Evolutionary conservation across 2,329 filamentous ascomycete species (phyloP), one percentile per base, ranked within the genome.

Genomic region (Aureobasidium pullulans): DNA sequence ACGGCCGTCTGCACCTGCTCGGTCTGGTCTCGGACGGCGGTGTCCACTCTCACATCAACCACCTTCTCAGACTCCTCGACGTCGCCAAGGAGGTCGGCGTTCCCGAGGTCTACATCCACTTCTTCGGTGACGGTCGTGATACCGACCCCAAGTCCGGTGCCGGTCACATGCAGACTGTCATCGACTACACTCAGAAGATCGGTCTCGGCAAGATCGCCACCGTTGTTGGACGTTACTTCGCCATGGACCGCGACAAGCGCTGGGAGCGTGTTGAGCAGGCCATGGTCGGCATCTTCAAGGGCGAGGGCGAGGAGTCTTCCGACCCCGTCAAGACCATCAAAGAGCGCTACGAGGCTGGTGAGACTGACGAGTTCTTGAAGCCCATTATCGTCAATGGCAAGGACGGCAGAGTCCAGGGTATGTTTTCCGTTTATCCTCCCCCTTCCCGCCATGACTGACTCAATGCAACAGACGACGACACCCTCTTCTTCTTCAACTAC

Each of bases 401-500:
- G 67, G 89, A 96, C 70, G 81, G 82, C 63, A 88, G 94, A 68
- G 86, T 99, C 72, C 85, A 96, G 80, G 88, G 88, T 89, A 76
- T 66, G 43, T 34, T 28, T 19, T 19, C 16, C 39, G 23, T 62
- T 4, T 28, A 8, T 48, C 19, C 28, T 32, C 10, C 42, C 19
- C 23, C 10, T 13, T 9, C 37, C 37, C 6, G 15, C 6, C 37
- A 40, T 15, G 7, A 42, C 49, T 53, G 6, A 53, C 37, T 3
- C 37, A 5, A 4, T 15, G 11, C 19, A n/a, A 28, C 64, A 91
- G 91, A 97, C 71, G 82, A 88, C 66, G 94, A 99, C 72, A 93
- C 90, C 57, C 83, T 97, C 69, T 97, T 97, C 84, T 97, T 97
- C 85, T 99, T 99, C 89, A 99, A 99, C 85, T 99, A 99, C 83